These are phyloP conservation scores for Thermomyces lanuginosus DNA, from an alignment of 2,329 filamentous ascomycete genomes.

Conservation along the genomic window DNA sequence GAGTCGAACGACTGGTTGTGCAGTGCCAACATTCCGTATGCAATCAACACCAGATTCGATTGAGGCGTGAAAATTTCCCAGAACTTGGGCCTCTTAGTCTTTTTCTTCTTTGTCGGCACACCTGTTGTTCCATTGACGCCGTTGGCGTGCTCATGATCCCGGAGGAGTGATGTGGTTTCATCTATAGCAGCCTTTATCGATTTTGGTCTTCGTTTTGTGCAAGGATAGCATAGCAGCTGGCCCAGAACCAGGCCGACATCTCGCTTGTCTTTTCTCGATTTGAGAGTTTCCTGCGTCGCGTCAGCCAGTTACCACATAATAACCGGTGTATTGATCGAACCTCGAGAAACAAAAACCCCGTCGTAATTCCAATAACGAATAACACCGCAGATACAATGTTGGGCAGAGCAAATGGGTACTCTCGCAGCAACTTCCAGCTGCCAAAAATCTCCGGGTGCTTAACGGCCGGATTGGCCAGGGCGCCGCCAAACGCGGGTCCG, in stretches of 20 bases:
- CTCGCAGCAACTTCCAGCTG: slow-evolving; percentile 48
- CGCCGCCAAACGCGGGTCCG: slow-evolving; percentile 73
- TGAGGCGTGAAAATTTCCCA: slow-evolving; percentile 57
- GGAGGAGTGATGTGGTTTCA: slow-evolving; percentile 20
- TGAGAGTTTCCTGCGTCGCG: slow-evolving; percentile 51
- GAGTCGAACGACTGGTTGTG: slow-evolving; percentile 79
- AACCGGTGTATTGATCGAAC: slow-evolving; percentile 23
- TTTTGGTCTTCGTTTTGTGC: slow-evolving; percentile 13
- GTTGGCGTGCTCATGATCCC: too few species aligned
- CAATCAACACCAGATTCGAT: slow-evolving; percentile 55
- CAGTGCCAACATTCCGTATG: slow-evolving; percentile 66
- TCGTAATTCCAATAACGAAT: slow-evolving; percentile 60
- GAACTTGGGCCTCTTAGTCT: slow-evolving; percentile 27
- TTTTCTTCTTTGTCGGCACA: slow-evolving; percentile 2
- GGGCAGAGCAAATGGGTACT: slow-evolving; percentile 68
- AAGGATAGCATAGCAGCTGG: slow-evolving; percentile 39
- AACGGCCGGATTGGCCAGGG: slow-evolving; percentile 63
- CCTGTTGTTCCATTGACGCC: not conserved
- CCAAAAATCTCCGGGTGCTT: slow-evolving; percentile 59
- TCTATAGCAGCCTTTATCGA: slow-evolving; percentile 9
- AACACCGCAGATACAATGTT: slow-evolving; percentile 63
- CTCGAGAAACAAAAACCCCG: slow-evolving; percentile 61
- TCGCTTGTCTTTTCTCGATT: slow-evolving; percentile 46
- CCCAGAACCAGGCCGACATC: slow-evolving; percentile 69
- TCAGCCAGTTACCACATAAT: not conserved